These are phyloP conservation scores for Ammopiptanthus mongolicus DNA, from an alignment of 306 rosid species.

Conservation along the genomic window DNA sequence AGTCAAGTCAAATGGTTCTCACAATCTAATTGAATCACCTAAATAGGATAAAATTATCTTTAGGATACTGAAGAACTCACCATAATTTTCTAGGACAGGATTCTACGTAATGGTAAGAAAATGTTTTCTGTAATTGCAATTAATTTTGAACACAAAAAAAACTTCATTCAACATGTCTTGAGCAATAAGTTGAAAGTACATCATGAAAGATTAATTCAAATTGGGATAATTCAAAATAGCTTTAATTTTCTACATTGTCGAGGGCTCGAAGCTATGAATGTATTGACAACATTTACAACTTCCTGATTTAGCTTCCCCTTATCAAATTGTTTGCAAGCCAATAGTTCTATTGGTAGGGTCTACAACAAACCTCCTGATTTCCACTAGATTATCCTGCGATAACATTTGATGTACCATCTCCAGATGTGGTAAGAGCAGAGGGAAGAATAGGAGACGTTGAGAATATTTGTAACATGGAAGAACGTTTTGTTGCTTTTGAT, in stretches of 20 bases:
- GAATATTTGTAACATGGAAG: neutral
- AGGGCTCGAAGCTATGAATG: slow-evolving; percentile 34
- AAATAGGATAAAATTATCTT: too few species aligned
- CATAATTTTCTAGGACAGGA: too few species aligned
- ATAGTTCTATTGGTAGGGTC: slow-evolving; percentile 45
- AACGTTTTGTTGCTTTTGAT: neutral
- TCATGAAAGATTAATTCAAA: slow-evolving; percentile 8
- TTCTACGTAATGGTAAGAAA: too few species aligned
- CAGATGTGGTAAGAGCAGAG: slow-evolving; percentile 45
- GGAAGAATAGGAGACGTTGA: slow-evolving; percentile 46
- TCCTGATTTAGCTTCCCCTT: slow-evolving; percentile 22
- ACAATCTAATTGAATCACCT: too few species aligned
- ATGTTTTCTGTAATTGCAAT: too few species aligned
- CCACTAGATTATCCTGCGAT: neutral
- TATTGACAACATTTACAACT: slow-evolving; percentile 32
- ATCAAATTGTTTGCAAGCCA: slow-evolving; percentile 5
- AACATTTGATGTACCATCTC: slow-evolving; percentile 27
- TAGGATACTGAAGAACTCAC: too few species aligned
- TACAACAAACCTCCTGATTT: slow-evolving; percentile 43
- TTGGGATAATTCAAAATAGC: slow-evolving; percentile 32
- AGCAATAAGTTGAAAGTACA: neutral
- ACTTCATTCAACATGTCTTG: too few species aligned
- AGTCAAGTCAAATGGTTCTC: too few species aligned
- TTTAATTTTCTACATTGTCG: slow-evolving; percentile 45
- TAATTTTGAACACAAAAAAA: too few species aligned